phyloP scores from a whole-genome alignment of 495 filamentous ascomycete genomes.

The Penicillium coffeae region DNA sequence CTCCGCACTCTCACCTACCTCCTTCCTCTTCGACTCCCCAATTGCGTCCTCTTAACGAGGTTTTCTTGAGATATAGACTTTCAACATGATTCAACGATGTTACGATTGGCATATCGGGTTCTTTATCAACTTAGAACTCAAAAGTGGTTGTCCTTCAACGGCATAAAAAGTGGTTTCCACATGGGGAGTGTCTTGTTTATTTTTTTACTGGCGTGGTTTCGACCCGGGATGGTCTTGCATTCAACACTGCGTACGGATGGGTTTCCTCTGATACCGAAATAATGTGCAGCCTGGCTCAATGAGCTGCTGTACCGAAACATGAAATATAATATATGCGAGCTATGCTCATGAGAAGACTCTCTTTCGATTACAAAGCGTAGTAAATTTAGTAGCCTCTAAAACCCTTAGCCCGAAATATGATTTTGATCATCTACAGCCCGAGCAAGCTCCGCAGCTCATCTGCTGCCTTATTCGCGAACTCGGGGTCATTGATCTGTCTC shows the following conservation, averaged over 20 bases:
- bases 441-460: constrained; percentile 21
- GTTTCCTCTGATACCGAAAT: constrained; percentile 14
- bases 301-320: not conserved
- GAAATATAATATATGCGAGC: not conserved
- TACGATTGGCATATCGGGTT: constrained; percentile 51
- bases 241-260: constrained; percentile 44
- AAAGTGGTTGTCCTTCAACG: constrained; percentile 65
- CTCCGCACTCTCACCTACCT: not conserved
- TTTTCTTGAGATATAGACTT: constrained; percentile 42
- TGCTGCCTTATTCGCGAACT: constrained; percentile 30
- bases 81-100: constrained; percentile 64
- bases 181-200: constrained; percentile 29
- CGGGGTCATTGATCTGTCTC: constrained; percentile 44
- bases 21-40: constrained; percentile 17
- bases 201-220: constrained; percentile 32
- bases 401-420: too few species aligned
- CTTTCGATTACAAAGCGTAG: not conserved
- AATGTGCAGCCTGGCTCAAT: constrained; percentile 1
- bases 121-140: constrained; percentile 47
- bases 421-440: not conserved
- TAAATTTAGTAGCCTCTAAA: too few species aligned
- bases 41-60: constrained; percentile 36
- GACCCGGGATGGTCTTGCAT: constrained; percentile 46
- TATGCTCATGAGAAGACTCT: not conserved
- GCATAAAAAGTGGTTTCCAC: constrained; percentile 52